These are phyloP conservation scores for Fusarium protoensiforme DNA, from an alignment of 2,329 filamentous ascomycete species.

Conservation along the genomic window DNA sequence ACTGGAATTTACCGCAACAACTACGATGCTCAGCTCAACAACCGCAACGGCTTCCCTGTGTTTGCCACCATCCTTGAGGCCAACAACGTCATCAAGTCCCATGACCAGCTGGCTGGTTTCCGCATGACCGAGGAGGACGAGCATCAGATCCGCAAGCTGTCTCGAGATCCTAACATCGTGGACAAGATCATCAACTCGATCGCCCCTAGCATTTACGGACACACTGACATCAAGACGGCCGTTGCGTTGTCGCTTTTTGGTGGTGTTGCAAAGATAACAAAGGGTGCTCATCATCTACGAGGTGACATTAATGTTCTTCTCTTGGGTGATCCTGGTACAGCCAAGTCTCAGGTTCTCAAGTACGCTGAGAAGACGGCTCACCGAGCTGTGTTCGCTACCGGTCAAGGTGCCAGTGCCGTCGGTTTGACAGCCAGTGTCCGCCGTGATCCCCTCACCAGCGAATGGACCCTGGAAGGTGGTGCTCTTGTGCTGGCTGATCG, in stretches of 20 bases:
- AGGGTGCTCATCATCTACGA: constrained; percentile 88
- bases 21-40: constrained; percentile 97
- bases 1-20: constrained; percentile 98
- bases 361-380: constrained; percentile 98
- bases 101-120: constrained; percentile 97
- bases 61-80: constrained; percentile 98
- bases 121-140: constrained; percentile 95
- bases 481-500: constrained; percentile 94
- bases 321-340: constrained; percentile 95
- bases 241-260: constrained; percentile 94
- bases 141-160: constrained; percentile 86
- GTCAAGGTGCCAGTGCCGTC: constrained; percentile 95
- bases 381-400: constrained; percentile 95
- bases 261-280: constrained; percentile 91
- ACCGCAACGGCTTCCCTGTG: constrained; percentile 97
- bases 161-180: constrained; percentile 88
- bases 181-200: constrained; percentile 95
- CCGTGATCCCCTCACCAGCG: constrained; percentile 91
- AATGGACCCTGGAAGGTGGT: constrained; percentile 97
- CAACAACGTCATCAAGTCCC: constrained; percentile 96
- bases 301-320: constrained; percentile 98
- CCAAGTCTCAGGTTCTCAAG: constrained; percentile 97
- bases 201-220: constrained; percentile 96
- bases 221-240: constrained; percentile 96
- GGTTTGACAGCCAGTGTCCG: constrained; percentile 97